These are phyloP conservation scores for Sordariomycetes sp. DNA, from an alignment of 2,329 filamentous ascomycete species.

Conservation along the genomic window DNA sequence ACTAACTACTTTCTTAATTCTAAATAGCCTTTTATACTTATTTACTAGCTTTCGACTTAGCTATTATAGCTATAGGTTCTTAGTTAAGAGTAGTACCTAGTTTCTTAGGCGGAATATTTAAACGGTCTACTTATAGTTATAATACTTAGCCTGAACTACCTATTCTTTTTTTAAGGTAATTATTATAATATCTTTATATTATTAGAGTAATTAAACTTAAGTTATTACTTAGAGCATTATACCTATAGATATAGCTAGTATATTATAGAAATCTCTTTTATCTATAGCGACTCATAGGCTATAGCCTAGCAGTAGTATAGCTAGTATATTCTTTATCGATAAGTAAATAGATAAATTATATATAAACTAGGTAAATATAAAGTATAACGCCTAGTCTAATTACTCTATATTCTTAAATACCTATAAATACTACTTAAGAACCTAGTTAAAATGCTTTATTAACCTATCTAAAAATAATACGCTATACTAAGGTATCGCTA, in stretches of 20 bases:
- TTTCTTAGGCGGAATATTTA: too few relatives aligned
- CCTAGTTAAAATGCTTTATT: neutral
- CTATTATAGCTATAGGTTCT: too few relatives aligned
- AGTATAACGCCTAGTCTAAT: neutral
- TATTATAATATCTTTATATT: too few relatives aligned
- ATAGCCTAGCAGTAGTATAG: neutral
- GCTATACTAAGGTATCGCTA: neutral
- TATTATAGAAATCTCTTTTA: neutral
- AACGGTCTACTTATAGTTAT: too few relatives aligned
- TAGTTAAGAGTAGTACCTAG: too few relatives aligned
- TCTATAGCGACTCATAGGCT: neutral
- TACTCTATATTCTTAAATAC: neutral
- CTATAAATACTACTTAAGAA: neutral
- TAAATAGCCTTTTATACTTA: too few relatives aligned
- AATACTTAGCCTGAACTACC: too few relatives aligned
- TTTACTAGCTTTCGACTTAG: too few relatives aligned
- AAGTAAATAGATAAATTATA: neutral
- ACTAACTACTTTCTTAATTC: too few relatives aligned
- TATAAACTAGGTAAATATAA: neutral
- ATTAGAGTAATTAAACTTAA: neutral
- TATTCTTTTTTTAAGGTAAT: too few relatives aligned
- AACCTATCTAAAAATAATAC: neutral
- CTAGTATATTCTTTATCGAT: neutral
- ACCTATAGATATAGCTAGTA: neutral
- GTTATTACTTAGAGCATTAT: neutral